Percentiles rank a stretch among this genome's conserved stretches.
Conservation (phyloP, 1,139 yeast genomes). For the Zygoascus sp. region DNA sequence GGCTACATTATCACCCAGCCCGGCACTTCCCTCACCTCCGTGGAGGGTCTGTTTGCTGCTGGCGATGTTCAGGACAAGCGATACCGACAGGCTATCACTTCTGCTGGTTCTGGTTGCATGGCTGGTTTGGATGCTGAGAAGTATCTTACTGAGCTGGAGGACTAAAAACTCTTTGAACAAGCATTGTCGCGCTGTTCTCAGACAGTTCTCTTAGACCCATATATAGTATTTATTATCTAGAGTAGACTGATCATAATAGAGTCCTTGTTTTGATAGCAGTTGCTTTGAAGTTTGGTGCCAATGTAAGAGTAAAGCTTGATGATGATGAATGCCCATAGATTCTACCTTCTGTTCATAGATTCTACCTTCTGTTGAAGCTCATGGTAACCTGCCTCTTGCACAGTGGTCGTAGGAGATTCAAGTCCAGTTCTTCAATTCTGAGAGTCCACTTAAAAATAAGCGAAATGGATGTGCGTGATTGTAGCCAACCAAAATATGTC, state of each 20-base stretch:
- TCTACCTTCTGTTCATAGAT: too few relatives aligned
- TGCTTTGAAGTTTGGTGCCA: background rate
- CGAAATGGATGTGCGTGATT: too few relatives aligned
- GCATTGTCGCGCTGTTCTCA: background rate
- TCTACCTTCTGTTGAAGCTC: too few relatives aligned
- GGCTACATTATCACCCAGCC: conserved; percentile 88
- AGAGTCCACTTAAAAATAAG: too few relatives aligned
- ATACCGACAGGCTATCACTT: conserved; percentile 98
- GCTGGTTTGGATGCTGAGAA: conserved; percentile 96
- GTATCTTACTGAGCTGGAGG: conserved; percentile 55
- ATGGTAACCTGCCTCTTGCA: too few relatives aligned
- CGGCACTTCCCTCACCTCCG: conserved; percentile 82
- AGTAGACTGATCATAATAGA: background rate
- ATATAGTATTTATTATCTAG: conserved; percentile 6
- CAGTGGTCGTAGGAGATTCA: too few relatives aligned
- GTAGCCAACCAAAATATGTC: too few relatives aligned
- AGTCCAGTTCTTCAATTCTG: too few relatives aligned
- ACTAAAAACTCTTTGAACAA: background rate
- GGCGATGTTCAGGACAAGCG: conserved; percentile 98
- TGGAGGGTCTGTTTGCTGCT: conserved; percentile 93
- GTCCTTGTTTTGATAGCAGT: background rate
- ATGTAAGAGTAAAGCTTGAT: background rate
- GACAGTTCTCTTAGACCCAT: conserved; percentile 8
- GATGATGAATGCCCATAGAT: background rate
- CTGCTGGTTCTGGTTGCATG: conserved; percentile 99